Conservation (phyloP, 768 basidiomycete genomes). For the Scleroderma bovista region DNA sequence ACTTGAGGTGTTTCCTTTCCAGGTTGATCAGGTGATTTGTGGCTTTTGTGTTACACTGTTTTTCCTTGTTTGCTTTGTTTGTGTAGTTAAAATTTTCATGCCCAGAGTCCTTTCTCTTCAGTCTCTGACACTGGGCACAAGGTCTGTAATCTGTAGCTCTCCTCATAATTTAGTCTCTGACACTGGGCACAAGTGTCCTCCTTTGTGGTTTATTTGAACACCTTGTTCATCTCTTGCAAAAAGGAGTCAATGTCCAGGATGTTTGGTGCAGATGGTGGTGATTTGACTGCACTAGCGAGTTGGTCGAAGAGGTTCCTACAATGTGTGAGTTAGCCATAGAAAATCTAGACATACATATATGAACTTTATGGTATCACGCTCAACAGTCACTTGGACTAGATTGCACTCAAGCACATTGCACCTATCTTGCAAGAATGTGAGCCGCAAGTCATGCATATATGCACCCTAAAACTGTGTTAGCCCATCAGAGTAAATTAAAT, state of each 20-base stretch:
- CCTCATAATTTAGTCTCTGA: too few relatives aligned
- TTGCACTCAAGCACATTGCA: background rate
- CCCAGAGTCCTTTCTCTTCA: too few relatives aligned
- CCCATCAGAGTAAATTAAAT: too few relatives aligned
- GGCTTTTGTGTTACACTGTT: too few relatives aligned
- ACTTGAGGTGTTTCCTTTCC: too few relatives aligned
- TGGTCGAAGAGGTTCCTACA: background rate
- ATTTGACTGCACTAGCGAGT: background rate
- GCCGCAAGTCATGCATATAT: background rate
- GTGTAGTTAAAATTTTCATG: too few relatives aligned
- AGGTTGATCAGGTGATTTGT: too few relatives aligned
- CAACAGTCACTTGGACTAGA: background rate
- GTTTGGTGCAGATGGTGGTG: background rate
- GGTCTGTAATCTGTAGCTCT: too few relatives aligned
- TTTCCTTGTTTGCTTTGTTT: too few relatives aligned
- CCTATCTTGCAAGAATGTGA: background rate
- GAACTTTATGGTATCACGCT: background rate
- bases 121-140: too few relatives aligned
- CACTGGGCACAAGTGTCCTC: too few relatives aligned
- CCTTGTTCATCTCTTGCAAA: background rate
- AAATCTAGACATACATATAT: background rate
- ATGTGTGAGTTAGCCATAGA: background rate
- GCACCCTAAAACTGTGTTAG: background rate
- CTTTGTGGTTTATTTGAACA: too few relatives aligned
- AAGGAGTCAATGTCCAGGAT: background rate